These are phyloP conservation scores for Trichoderma arundinaceum DNA, from an alignment of 2,329 filamentous ascomycete species.

Conservation along the genomic window DNA sequence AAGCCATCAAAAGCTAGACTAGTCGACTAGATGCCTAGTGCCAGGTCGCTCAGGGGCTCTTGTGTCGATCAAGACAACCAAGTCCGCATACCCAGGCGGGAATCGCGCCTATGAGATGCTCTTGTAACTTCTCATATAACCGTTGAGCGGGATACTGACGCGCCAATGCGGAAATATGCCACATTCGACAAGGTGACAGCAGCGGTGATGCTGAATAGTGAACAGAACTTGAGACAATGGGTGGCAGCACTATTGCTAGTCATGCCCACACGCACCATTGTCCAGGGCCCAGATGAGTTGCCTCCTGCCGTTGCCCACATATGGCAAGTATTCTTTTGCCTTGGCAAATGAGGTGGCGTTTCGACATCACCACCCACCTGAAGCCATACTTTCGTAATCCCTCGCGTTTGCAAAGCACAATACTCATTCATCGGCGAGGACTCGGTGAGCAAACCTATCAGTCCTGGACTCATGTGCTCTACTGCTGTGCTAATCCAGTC, in stretches of 20 bases:
- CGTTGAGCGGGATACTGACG: neutral
- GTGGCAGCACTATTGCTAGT: neutral
- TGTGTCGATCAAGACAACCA: conserved; percentile 15
- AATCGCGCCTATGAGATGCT: conserved; percentile 22
- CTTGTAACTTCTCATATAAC: conserved; percentile 2
- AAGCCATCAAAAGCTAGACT: conserved; percentile 14
- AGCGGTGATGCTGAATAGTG: conserved; percentile 1
- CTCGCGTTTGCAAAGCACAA: neutral
- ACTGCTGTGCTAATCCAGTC: neutral
- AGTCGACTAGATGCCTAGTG: conserved; percentile 7
- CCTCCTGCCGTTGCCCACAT: neutral
- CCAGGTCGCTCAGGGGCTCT: conserved; percentile 21
- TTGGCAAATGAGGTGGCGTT: neutral
- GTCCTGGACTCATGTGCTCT: neutral
- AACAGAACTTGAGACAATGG: conserved; percentile 1
- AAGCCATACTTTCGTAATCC: neutral
- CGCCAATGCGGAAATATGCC: conserved; percentile 10
- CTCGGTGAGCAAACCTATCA: too few relatives aligned
- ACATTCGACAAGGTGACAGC: conserved; percentile 10
- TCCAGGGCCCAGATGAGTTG: neutral
- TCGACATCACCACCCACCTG: neutral
- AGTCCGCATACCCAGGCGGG: conserved; percentile 8
- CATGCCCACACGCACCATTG: neutral
- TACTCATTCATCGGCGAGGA: too few relatives aligned
- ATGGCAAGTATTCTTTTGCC: neutral